These are phyloP conservation scores for Colletotrichum spaethianum DNA, from an alignment of 2,329 filamentous ascomycete species.

Conservation along the genomic window DNA sequence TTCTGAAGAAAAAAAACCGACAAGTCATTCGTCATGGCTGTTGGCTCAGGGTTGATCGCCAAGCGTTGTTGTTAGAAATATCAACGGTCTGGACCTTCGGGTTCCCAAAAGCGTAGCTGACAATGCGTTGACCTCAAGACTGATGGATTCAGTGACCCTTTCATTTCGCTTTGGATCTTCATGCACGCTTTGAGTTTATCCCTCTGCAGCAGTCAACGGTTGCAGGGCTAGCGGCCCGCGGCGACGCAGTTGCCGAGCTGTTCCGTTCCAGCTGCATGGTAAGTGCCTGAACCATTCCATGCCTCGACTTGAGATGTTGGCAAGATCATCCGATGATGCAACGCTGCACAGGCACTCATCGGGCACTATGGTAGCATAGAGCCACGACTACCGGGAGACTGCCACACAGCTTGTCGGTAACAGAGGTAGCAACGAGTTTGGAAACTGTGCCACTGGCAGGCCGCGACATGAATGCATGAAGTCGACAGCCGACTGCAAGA, in stretches of 20 bases:
- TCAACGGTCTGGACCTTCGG: constrained; percentile 16
- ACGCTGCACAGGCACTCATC: constrained; percentile 22
- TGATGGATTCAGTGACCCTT: constrained; percentile 32
- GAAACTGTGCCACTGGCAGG: background rate
- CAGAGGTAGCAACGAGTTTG: background rate
- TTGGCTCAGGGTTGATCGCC: constrained; percentile 24
- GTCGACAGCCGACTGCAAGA: background rate
- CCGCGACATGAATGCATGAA: background rate
- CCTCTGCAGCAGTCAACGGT: constrained; percentile 22
- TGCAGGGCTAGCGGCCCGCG: constrained; percentile 30
- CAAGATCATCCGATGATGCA: constrained; percentile 38
- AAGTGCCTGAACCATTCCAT: constrained; percentile 30
- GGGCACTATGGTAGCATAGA: constrained; percentile 1
- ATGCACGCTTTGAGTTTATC: constrained; percentile 32
- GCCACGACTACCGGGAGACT: constrained; percentile 11
- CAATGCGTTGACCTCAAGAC: constrained; percentile 13
- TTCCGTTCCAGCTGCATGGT: constrained; percentile 36
- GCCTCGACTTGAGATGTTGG: constrained; percentile 19
- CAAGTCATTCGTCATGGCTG: background rate
- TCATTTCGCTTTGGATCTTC: constrained; percentile 37
- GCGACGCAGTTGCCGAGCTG: constrained; percentile 35
- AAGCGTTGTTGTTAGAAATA: constrained; percentile 6
- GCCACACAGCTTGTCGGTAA: background rate
- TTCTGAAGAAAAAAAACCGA: background rate
- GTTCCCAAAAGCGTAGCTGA: constrained; percentile 5